Conservation (phyloP, 805 yeast genomes). For the Candida ponderosae region DNA sequence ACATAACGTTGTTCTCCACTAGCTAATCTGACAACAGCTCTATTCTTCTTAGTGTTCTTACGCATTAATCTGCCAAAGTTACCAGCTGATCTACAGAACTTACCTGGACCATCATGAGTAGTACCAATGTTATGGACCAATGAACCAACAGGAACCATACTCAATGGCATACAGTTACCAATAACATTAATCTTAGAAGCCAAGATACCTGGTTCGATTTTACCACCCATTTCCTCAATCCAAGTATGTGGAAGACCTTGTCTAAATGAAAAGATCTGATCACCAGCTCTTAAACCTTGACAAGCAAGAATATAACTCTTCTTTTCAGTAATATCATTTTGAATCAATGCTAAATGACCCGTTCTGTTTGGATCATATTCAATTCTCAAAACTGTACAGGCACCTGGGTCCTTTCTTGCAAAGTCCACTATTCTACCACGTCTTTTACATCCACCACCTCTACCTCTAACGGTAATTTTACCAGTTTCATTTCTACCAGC, state of each 20-base stretch:
- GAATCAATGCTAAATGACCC: constrained; percentile 82
- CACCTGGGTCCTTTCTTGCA: constrained; percentile 57
- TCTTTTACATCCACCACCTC: constrained; percentile 95
- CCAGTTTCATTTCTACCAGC: constrained; percentile 92
- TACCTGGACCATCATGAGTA: constrained; percentile 68
- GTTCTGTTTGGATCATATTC: constrained; percentile 96
- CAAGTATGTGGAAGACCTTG: constrained; percentile 76
- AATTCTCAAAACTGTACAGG: constrained; percentile 74
- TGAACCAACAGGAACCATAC: constrained; percentile 92
- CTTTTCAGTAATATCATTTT: constrained; percentile 53
- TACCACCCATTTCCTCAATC: constrained; percentile 81
- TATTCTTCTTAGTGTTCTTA: constrained; percentile 60
- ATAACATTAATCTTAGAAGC: constrained; percentile 81
- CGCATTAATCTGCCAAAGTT: constrained; percentile 83
- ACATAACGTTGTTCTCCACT: constrained; percentile 94
- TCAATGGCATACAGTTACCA: constrained; percentile 91
- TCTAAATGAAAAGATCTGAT: constrained; percentile 81
- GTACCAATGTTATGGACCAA: constrained; percentile 84
- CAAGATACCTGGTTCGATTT: constrained; percentile 83
- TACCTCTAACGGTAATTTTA: constrained; percentile 82
- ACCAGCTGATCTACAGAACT: constrained; percentile 91
- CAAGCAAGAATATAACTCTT: constrained; percentile 82
- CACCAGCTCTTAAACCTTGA: constrained; percentile 91
- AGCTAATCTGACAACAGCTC: constrained; percentile 75
- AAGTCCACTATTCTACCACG: constrained; percentile 81